phyloP scores from a whole-genome alignment of 139 green algal genomes.

The Chlamydomonas urium region DNA sequence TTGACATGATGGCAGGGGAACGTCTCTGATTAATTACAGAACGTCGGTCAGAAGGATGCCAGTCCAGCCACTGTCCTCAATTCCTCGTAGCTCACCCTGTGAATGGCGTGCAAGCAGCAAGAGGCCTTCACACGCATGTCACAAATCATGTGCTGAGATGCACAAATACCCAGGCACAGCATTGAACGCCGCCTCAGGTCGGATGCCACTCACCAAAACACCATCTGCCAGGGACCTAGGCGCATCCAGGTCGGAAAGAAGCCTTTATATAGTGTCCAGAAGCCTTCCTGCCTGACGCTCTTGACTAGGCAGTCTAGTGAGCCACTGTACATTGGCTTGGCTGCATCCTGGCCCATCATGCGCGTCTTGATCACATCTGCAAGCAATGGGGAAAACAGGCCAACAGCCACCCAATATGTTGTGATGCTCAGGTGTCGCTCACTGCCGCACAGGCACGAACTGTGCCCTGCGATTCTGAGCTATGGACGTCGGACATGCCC shows the following conservation, averaged over 20 bases:
- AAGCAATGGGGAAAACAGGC: too few species aligned
- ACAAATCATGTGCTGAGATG: too few species aligned
- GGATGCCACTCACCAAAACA: too few species aligned
- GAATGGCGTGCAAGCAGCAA: too few species aligned
- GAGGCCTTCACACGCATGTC: too few species aligned
- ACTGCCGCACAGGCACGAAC: too few species aligned
- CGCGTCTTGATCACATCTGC: constrained; percentile 70
- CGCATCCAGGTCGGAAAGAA: constrained; percentile 69
- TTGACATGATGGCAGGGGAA: neutral
- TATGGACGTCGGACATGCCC: too few species aligned
- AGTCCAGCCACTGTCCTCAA: constrained; percentile 11
- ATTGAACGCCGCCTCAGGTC: too few species aligned
- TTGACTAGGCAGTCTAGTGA: constrained; percentile 56
- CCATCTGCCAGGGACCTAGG: constrained; percentile 67
- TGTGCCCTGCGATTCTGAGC: too few species aligned
- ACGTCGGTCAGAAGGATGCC: constrained; percentile 9
- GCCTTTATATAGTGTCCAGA: constrained; percentile 55
- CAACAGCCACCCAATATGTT: too few species aligned
- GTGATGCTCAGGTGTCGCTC: too few species aligned
- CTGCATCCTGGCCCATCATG: constrained; percentile 56
- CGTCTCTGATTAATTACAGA: neutral
- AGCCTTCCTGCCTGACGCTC: constrained; percentile 48
- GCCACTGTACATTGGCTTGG: constrained; percentile 9
- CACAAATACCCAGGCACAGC: too few species aligned
- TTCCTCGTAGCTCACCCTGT: constrained; percentile 17